Evolutionary conservation across 116 monocot genomes (phyloP).

Genomic region (Trichopus zeylanicus): DNA sequence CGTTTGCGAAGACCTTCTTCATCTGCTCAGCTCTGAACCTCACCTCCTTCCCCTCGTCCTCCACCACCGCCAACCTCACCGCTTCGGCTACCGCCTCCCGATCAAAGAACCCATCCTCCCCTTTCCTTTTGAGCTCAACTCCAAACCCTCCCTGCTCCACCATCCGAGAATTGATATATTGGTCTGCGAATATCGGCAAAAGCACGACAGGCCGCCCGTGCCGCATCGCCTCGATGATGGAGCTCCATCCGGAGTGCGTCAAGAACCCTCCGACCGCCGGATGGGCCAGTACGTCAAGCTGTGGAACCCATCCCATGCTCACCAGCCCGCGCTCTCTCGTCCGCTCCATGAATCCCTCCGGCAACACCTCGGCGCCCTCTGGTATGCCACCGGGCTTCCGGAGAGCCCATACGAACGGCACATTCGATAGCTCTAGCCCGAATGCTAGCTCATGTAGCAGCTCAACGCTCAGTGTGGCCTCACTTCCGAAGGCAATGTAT

Average conservation of each 20-base stretch:
- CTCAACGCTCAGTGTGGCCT: conserved; percentile 4
- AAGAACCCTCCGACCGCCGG: conserved; percentile 14
- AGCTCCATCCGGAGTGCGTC: conserved; percentile 48
- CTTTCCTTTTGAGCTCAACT: conserved; percentile 8
- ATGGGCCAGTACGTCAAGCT: conserved; percentile 8
- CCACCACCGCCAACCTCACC: conserved; percentile 2
- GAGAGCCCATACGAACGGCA: conserved; percentile 7
- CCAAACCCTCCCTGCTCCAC: conserved; percentile 27
- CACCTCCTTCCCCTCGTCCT: neutral
- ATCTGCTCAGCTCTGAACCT: conserved; percentile 1
- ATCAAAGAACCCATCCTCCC: conserved; percentile 8
- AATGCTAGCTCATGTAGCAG: conserved; percentile 3
- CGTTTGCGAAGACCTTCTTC: neutral
- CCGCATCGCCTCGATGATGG: conserved; percentile 29
- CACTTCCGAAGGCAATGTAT: conserved; percentile 23
- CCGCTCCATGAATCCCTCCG: conserved; percentile 30
- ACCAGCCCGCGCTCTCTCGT: conserved; percentile 25
- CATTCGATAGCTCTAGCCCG: conserved; percentile 4
- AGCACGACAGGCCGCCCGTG: conserved; percentile 24
- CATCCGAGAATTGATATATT: conserved; percentile 26
- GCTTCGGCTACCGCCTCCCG: neutral
- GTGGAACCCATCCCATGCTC: conserved; percentile 24
- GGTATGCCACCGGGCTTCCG: neutral
- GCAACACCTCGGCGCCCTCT: conserved; percentile 7
- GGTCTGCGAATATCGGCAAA: conserved; percentile 26